Conservation (phyloP, 805 yeast genomes). For the Ogataea pini region DNA sequence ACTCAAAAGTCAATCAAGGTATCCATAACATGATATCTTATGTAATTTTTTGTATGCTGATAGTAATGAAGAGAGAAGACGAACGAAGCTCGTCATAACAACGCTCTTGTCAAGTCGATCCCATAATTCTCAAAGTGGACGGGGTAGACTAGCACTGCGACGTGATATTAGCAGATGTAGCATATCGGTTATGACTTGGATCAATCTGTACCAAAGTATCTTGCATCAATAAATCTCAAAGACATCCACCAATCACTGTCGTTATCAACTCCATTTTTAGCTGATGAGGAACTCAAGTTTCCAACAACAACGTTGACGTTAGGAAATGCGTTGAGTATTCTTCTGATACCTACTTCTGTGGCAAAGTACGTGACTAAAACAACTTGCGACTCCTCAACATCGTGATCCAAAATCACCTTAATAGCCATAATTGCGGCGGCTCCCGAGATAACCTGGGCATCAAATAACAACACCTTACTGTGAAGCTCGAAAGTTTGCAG, state of each 20-base stretch:
- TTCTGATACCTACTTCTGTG: conserved; percentile 74
- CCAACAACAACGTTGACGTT: conserved; percentile 70
- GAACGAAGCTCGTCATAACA: neutral
- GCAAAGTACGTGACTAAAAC: conserved; percentile 70
- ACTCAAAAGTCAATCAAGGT: too few species aligned
- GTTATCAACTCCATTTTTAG: conserved; percentile 24
- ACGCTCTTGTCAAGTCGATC: neutral
- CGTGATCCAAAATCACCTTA: conserved; percentile 82
- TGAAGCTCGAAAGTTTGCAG: conserved; percentile 49
- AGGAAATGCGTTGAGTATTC: conserved; percentile 76
- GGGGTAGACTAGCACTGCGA: too few species aligned
- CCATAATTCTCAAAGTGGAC: too few species aligned
- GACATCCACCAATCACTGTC: conserved; percentile 62
- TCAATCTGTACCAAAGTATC: conserved; percentile 69
- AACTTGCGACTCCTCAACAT: conserved; percentile 60
- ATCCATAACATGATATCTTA: too few species aligned
- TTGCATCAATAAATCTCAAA: conserved; percentile 68
- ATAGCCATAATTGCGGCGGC: conserved; percentile 95
- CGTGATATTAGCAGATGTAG: neutral
- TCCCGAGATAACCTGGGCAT: conserved; percentile 88
- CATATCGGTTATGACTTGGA: neutral
- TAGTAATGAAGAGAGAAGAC: too few species aligned
- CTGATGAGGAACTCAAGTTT: conserved; percentile 45
- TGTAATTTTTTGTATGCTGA: too few species aligned
- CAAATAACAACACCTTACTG: conserved; percentile 65